Conservation (phyloP, 139 green algal species). For the Pseudopediastrum boryanum region DNA sequence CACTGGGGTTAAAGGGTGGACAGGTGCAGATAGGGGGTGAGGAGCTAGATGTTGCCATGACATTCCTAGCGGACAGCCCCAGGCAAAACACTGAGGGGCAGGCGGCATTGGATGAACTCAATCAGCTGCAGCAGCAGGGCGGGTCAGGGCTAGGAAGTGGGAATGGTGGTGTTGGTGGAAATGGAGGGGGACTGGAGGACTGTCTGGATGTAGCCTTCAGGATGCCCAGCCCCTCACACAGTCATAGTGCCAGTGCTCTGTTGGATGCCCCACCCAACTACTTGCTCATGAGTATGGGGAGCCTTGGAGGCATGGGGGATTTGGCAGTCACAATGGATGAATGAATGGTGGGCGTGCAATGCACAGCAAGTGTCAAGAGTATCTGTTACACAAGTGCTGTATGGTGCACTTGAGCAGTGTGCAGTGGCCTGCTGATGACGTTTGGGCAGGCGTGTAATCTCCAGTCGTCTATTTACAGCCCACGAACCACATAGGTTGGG, state of each 20-base stretch:
- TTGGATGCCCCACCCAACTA: too few species aligned
- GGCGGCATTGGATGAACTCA: too few species aligned
- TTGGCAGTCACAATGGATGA: slow-evolving; percentile 24
- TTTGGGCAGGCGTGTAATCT: too few species aligned
- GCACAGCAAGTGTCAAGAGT: too few species aligned
- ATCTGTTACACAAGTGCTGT: too few species aligned
- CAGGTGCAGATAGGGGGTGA: slow-evolving; percentile 39
- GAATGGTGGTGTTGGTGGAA: neutral
- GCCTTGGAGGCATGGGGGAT: neutral
- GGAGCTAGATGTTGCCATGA: slow-evolving; percentile 31
- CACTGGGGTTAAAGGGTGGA: slow-evolving; percentile 4
- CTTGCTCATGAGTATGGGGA: too few species aligned
- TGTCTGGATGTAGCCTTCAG: neutral
- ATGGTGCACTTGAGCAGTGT: too few species aligned
- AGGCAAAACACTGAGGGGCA: slow-evolving; percentile 4
- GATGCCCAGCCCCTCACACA: slow-evolving; percentile 19
- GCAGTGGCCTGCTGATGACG: too few species aligned
- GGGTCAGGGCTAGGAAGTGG: neutral
- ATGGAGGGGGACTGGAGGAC: neutral
- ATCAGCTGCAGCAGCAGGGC: too few species aligned
- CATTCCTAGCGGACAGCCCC: slow-evolving; percentile 28
- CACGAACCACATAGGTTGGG: too few species aligned
- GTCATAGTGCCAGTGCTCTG: slow-evolving; percentile 23
- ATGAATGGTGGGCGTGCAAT: neutral
- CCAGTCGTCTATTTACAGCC: too few species aligned